Evolutionary conservation across 2,329 filamentous ascomycete genomes (phyloP), one percentile per base, ranked within the genome.

Genomic region (Sporothrix pallida): DNA sequence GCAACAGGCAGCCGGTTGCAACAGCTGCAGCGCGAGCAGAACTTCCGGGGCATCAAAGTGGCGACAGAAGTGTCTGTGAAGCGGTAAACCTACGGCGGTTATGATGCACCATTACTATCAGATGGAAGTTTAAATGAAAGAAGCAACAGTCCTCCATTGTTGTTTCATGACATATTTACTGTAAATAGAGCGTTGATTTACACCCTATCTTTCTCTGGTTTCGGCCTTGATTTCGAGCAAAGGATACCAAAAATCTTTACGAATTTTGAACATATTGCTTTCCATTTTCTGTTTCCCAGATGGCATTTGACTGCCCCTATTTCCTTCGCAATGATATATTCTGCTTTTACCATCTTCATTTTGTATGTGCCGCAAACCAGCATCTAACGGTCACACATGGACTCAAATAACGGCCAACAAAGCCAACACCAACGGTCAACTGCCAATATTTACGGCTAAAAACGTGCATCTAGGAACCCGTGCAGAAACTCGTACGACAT

Each of bases 31-130:
- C 44, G 44, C 17, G 48, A 54, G 9, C 17, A 37, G 23, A 56
- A 56, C 48, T 54, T 70, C 26, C 67, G 67, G 1, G 67, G 67
- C 67, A 70, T 70, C 67, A 54, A 70, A 50, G 31, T 42, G 67
- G 56, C 67, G 8, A 70, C 50, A 9, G 67, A 70, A 50, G 67
- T 70, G 26, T 42, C 48, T 7, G 67, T 70, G 15, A 70, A 52
- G 44, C 46, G 63, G 46, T 68, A 23, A 52, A n/a, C 7, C 31
- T 7, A 37, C 31, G 31, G 31, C 31, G 31, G 31, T 37, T 37
- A 7, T 37, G 31, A 37, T 37, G 7, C 31, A 37, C 31, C 17
- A 20, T 17, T 9, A 56, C 20, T n/a, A n/a, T 42, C 56, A 3
- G 56, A 63, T 44, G 67, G 26, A 20, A 20, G 20, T 50, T 31